Conservation (phyloP, 306 rosid species). For the Cotoneaster glaucophyllus region DNA sequence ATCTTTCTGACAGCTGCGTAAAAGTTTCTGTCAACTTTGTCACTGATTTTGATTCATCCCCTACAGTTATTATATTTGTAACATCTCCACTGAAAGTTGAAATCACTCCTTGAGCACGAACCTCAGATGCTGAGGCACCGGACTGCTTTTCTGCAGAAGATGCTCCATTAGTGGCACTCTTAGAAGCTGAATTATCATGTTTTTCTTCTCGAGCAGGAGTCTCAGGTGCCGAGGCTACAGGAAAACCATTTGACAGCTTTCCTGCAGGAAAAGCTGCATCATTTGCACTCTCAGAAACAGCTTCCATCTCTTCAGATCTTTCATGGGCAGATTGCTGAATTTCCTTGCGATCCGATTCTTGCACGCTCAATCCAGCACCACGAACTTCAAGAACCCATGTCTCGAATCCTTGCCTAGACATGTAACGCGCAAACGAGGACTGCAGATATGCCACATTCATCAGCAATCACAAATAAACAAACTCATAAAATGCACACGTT, state of each 20-base stretch:
- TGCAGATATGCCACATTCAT: constrained; percentile 35
- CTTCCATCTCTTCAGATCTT: constrained; percentile 69
- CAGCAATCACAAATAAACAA: not conserved
- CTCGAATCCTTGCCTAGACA: constrained; percentile 90
- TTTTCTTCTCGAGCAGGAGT: constrained; percentile 34
- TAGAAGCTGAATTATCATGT: constrained; percentile 17
- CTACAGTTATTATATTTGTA: constrained; percentile 41
- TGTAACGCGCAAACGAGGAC: constrained; percentile 93
- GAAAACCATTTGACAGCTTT: constrained; percentile 35
- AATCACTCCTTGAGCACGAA: constrained; percentile 23
- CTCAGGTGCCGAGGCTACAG: constrained; percentile 30
- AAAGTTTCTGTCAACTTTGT: constrained; percentile 65
- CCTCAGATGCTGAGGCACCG: constrained; percentile 27
- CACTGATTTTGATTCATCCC: constrained; percentile 75
- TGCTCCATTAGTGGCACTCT: not conserved
- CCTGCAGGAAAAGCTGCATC: constrained; percentile 38
- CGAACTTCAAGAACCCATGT: constrained; percentile 97
- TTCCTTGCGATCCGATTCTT: constrained; percentile 40
- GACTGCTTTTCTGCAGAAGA: constrained; percentile 25
- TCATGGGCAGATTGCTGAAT: constrained; percentile 52
- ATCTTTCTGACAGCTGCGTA: constrained; percentile 60
- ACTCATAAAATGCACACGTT: not conserved
- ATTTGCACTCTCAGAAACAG: constrained; percentile 40
- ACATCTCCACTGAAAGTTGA: constrained; percentile 31
- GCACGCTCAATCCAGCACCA: constrained; percentile 91